phyloP scores from a whole-genome alignment of 805 yeast species.

The Yarrowia hollandica region DNA sequence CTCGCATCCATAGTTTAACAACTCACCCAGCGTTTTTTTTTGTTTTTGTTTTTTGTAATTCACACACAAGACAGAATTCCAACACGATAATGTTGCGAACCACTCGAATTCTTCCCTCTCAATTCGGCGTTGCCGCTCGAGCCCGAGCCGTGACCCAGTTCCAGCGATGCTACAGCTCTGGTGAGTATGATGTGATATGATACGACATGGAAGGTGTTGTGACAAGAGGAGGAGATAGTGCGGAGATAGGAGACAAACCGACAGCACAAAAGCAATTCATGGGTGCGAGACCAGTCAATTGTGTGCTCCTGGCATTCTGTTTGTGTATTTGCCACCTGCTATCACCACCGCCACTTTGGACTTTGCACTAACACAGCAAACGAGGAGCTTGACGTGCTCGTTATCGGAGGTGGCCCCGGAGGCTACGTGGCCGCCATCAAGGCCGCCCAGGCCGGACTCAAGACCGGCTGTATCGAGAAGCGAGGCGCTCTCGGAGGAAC shows the following conservation, averaged over 20 bases:
- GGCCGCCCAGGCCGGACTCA: slow-evolving; percentile 93
- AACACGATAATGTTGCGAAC: slow-evolving; percentile 28
- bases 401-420: slow-evolving; percentile 99
- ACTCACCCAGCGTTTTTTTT: slow-evolving; percentile 2
- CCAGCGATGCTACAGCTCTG: slow-evolving; percentile 27
- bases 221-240: too few relatives aligned
- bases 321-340: too few relatives aligned
- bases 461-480: slow-evolving; percentile 96
- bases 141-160: slow-evolving; percentile 22
- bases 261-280: too few relatives aligned
- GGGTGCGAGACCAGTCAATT: too few relatives aligned
- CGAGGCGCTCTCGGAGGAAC: slow-evolving; percentile 98
- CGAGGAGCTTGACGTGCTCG: slow-evolving; percentile 81
- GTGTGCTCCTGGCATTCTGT: too few relatives aligned
- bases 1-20: neutral
- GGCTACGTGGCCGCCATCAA: slow-evolving; percentile 99
- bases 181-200: too few relatives aligned
- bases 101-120: slow-evolving; percentile 21
- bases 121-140: slow-evolving; percentile 1
- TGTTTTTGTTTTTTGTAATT: neutral
- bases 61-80: slow-evolving; percentile 1
- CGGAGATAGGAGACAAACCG: too few relatives aligned
- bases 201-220: too few relatives aligned
- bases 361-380: slow-evolving; percentile 1
- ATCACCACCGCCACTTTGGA: neutral